Evolutionary conservation across 1,284 basidiomycete genomes (phyloP).

Genomic region (Irpex rosettiformis): DNA sequence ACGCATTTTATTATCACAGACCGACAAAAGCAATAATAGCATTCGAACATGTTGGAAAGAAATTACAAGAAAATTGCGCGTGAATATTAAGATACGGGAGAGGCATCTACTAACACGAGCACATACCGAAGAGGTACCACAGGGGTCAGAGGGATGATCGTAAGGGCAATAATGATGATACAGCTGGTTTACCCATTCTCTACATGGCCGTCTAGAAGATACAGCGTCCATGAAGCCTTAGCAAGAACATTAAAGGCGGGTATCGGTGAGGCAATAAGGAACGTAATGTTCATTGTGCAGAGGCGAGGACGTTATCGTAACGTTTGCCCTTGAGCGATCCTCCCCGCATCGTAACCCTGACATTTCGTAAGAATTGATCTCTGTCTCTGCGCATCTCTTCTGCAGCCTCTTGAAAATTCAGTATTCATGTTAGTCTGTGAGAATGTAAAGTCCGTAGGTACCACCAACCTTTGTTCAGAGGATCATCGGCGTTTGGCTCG

Average conservation of each 20-base stretch:
- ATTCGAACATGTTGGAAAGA: neutral
- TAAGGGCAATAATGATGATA: neutral
- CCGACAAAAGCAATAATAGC: neutral
- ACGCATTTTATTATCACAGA: neutral
- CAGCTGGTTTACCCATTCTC: neutral
- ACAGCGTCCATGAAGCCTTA: neutral
- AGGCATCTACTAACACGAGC: neutral
- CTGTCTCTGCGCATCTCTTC: conserved; percentile 86
- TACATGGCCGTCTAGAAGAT: neutral
- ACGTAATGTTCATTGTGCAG: conserved; percentile 28
- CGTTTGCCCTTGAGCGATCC: conserved; percentile 68
- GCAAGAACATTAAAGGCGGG: neutral
- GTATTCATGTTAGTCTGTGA: conserved; percentile 5
- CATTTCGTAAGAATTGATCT: conserved; percentile 78
- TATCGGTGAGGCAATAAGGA: neutral
- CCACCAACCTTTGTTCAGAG: conserved; percentile 90
- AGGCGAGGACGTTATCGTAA: conserved; percentile 70
- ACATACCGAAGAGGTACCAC: neutral
- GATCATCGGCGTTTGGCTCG: conserved; percentile 98
- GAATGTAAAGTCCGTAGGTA: neutral
- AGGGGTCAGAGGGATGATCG: neutral
- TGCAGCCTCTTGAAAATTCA: conserved; percentile 74
- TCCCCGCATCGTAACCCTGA: conserved; percentile 82
- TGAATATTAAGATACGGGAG: neutral
- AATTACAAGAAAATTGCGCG: neutral